Conservation (phyloP, 2,329 filamentous ascomycete genomes). For the Whalleya microplaca region DNA sequence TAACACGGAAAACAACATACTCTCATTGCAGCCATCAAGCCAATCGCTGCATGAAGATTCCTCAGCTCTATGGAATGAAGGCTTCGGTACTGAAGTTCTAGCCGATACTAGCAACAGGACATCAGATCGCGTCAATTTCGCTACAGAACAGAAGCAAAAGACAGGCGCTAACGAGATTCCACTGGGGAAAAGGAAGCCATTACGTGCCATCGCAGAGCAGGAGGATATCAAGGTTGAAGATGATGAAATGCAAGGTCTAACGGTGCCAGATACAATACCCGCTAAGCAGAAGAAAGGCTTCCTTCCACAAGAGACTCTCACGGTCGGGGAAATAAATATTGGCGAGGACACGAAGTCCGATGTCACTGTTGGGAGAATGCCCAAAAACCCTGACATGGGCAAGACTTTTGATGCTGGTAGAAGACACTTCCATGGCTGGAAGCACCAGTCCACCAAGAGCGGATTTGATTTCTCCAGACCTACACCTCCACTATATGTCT, state of each 20-base stretch:
- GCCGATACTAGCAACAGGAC: conserved; percentile 2
- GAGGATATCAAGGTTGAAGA: conserved; percentile 6
- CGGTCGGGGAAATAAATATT: neutral
- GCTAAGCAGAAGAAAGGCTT: neutral
- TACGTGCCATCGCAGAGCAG: neutral
- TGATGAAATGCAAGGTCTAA: neutral
- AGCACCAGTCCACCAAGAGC: neutral
- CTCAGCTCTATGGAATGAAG: conserved; percentile 5
- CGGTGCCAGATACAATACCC: neutral
- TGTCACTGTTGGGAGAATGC: neutral
- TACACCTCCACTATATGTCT: conserved; percentile 31
- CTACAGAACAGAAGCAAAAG: conserved; percentile 5
- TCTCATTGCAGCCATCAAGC: neutral
- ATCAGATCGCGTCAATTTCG: neutral
- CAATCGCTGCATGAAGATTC: neutral
- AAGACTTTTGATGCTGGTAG: conserved; percentile 2
- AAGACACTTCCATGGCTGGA: conserved; percentile 3
- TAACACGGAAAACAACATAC: neutral
- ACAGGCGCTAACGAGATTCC: conserved; percentile 21
- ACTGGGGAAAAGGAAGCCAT: conserved; percentile 11
- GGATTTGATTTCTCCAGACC: neutral
- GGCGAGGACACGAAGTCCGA: too few relatives aligned
- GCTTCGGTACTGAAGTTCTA: neutral
- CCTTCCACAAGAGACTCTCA: neutral
- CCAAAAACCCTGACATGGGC: neutral